Percentiles rank a stretch among this genome's conserved stretches.
Conservation (phyloP, 2,329 filamentous ascomycete genomes). For the Dactylellina cionopaga region DNA sequence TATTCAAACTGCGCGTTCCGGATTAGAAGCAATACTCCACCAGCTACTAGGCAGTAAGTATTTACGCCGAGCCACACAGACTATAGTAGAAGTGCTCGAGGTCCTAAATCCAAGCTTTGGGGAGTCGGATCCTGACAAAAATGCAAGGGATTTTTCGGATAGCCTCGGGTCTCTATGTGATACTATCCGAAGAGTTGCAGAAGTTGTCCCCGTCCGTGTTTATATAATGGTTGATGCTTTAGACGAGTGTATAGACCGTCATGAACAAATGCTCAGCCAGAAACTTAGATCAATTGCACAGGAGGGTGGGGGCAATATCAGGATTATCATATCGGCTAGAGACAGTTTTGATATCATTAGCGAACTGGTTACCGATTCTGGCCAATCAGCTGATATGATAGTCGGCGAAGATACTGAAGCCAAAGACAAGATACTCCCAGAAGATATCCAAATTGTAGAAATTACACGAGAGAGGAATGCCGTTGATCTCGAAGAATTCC, state of each 20-base stretch:
- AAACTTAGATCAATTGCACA: not conserved
- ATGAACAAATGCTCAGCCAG: not conserved
- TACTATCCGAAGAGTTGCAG: constrained; percentile 14
- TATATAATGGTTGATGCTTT: constrained; percentile 41
- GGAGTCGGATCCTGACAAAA: not conserved
- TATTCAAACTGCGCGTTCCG: constrained; percentile 18
- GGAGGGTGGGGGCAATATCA: not conserved
- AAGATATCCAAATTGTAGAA: constrained; percentile 7
- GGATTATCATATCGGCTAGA: constrained; percentile 29
- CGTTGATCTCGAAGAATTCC: constrained; percentile 13
- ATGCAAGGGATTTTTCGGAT: not conserved
- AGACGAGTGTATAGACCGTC: constrained; percentile 26
- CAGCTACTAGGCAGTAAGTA: constrained; percentile 15
- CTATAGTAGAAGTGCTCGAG: constrained; percentile 4
- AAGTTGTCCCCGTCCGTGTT: constrained; percentile 13
- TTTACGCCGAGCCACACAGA: not conserved
- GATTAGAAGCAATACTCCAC: constrained; percentile 19
- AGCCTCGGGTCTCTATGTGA: not conserved
- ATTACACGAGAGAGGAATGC: constrained; percentile 29
- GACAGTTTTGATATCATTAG: constrained; percentile 25
- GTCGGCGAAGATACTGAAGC: not conserved
- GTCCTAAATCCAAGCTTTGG: constrained; percentile 21
- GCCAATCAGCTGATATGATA: too few species aligned
- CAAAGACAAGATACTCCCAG: not conserved
- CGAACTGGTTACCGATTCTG: not conserved